Base-by-base conservation (phyloP, 106 monocot species). In the Phalaenopsis equestris region DNA sequence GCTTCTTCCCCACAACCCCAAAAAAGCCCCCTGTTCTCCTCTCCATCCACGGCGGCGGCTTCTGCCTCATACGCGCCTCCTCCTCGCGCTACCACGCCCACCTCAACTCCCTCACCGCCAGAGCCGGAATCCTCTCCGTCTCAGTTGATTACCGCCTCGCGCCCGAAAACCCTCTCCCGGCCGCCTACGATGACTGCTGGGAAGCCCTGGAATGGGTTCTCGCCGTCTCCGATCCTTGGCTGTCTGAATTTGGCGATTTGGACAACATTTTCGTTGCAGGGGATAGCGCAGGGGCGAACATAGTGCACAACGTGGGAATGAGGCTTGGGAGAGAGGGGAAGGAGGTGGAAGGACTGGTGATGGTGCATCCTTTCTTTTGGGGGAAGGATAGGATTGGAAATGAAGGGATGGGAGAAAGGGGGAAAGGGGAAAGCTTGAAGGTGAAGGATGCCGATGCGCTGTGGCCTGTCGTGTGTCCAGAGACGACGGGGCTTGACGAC, bases 261-360 rank as follows among this genome's bases (percentile, higher is more conserved):
- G 39, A 15, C 9, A 75, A 73, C 37, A 17, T 93, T 12, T 90
- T 87, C 87, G 16, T 90, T 3, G 80, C 24, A 24, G 93, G 93
- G 1, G 90, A 86, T 23, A 89, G 89, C 73, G 89, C 89, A 3
- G 89, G 89, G 21, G 89, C 46, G 16, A 86, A 84, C 56, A 78
- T 86, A 3, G 78, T 73, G 7, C 82, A 86, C 78, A 36, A 84
- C 43, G 8, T 80, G 64, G 89, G 84, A 4, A 55, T 84, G 58
- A 64, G 73, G 42, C 75, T 81, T 14, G 64, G 36, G 0, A 42
- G 73, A 73, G 12, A 74, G n/a, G 49, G n/a, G 17, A 1, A 11
- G 42, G 21, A 45, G 15, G 45, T 78, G 2, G 77, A 73, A 21
- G 83, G 86, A 37, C 18, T 80, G 52, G 61, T 77, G n/a, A 2